Base-by-base conservation (phyloP, 177 flowering plant species). In the Telopea speciosissima region DNA sequence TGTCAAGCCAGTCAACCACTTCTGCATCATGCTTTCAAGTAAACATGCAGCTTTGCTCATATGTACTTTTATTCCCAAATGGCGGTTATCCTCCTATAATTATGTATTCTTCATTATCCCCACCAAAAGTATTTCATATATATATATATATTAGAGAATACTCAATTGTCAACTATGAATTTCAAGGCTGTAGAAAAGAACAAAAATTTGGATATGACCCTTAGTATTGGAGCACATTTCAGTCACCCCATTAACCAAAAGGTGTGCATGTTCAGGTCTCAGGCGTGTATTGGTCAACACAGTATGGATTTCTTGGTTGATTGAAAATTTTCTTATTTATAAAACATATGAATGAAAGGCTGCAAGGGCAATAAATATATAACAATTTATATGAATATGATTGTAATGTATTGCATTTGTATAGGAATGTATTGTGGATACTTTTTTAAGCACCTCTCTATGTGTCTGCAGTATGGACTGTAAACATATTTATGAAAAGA, bases 401-500 rank as follows among this genome's bases (percentile, higher is more conserved):
- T 49, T 49, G 14, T 49, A 16, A 12, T 49, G 14, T 49, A 13
- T 16, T 49, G 54, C 54, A 12, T 12, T 49, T 49, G 54, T 49
- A 16, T 12, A 49, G 54, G 19, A 17, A 49, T 16, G 14, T 49
- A 49, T 49, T 49, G 54, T 49, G 54, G 54, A 16, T 49, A 1
- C 19, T 49, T 12, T 1, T 49, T 49, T 49, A 49, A 49, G 1
- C 14, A 49, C 54, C 54, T 49, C 17, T 49, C 54, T 5, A 36
- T 36, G 5, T 8, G 6, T 58, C 36, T 83, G 78, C 85, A 95
- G 97, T 75, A 78, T 80, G 79, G 93, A 87, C 58, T 95, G 99
- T 88, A 88, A 87, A 81, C 99, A 94, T 78, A 80, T 94, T 63
- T 94, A 92, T 75, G 99, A 89, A 21, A 87, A 88, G 85, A 62